A percentile compares a stretch with the other conserved stretches of the same genome.
Evolutionary conservation across 805 yeast species (phyloP).

Genomic region (Hemisphaericaspora nanyangensis): DNA sequence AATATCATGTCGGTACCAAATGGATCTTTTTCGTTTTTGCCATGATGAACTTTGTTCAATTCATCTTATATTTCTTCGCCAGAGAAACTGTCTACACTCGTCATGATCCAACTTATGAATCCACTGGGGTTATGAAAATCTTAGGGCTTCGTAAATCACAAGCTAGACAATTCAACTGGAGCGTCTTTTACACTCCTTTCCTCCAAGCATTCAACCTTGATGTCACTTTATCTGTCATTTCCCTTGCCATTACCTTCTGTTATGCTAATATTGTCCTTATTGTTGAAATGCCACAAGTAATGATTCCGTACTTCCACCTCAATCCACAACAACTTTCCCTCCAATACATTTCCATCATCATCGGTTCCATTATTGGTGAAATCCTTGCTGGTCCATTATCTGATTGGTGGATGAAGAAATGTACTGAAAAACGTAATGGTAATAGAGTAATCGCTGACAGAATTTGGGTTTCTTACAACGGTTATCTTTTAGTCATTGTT

Average conservation of each 20-base stretch:
- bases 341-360: constrained; percentile 18
- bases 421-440: constrained; percentile 2
- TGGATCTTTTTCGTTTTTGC: constrained; percentile 11
- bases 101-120: neutral
- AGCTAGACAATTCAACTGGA: constrained; percentile 1
- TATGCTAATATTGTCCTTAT: constrained; percentile 17
- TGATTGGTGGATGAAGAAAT: constrained; percentile 19
- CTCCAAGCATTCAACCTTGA: constrained; percentile 1
- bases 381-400: constrained; percentile 17
- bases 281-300: constrained; percentile 18
- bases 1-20: constrained; percentile 8
- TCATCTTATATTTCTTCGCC: constrained; percentile 5
- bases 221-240: constrained; percentile 12
- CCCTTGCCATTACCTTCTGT: constrained; percentile 15
- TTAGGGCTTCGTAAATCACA: neutral
- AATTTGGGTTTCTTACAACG: constrained; percentile 18
- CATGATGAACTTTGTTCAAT: constrained; percentile 11
- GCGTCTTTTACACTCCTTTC: constrained; percentile 8
- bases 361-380: constrained; percentile 21
- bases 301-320: constrained; percentile 13
- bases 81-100: constrained; percentile 7
- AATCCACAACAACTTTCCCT: constrained; percentile 18
- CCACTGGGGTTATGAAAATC: neutral
- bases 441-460: constrained; percentile 9
- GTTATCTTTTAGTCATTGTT: constrained; percentile 13